Evolutionary conservation across 371 early-diverging fungal species (phyloP), one percentile per base, ranked within the genome.

Genomic region (Apophysomyces trapeziformis): DNA sequence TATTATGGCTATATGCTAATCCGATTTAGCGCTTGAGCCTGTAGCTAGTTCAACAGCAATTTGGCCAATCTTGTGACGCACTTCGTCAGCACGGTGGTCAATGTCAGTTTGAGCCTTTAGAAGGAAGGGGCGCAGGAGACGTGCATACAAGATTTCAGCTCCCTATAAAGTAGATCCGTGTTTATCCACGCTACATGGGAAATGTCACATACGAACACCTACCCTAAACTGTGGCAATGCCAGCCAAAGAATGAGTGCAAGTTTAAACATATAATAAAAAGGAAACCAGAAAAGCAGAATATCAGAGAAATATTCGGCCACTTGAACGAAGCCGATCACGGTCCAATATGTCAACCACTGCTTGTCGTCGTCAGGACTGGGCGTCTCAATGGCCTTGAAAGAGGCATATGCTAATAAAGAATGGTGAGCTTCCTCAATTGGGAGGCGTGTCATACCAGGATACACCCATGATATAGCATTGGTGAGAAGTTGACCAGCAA

Each of bases 241-340:
- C 44, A 96, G 87, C 89, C 91, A 98, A 60, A 96, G 75, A 68
- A 96, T 79, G 64, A 95, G 79, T 13, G 85, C 73, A 18, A 95
- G 90, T 88, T 98, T 98, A 87, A 95, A 84, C 66, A 90, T 74
- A 78, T 92, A 96, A 85, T 96, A 98, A 81, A 97, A 93, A 57
- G 96, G 95, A 74, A 95, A 76, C 96, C 96, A 96, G 83, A 91
- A 91, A 59, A 93, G 80, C 13, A 96, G 61, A 61, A 89, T 61
- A 63, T 94, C 94, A 62, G 89, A 83, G 74, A 96, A 96, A 83
- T 91, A 95, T 84, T 96, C 96, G 64, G 88, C 46, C 45, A 92
- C 78, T 69, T 91, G 92, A 56, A 94, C 75, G 75, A 94, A 87
- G 38, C 92, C 96, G 76, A 92, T 93, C 14, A 97, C 95, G 35